These are phyloP conservation scores for Lenzites betulinus DNA, from an alignment of 768 basidiomycete species.

Conservation along the genomic window DNA sequence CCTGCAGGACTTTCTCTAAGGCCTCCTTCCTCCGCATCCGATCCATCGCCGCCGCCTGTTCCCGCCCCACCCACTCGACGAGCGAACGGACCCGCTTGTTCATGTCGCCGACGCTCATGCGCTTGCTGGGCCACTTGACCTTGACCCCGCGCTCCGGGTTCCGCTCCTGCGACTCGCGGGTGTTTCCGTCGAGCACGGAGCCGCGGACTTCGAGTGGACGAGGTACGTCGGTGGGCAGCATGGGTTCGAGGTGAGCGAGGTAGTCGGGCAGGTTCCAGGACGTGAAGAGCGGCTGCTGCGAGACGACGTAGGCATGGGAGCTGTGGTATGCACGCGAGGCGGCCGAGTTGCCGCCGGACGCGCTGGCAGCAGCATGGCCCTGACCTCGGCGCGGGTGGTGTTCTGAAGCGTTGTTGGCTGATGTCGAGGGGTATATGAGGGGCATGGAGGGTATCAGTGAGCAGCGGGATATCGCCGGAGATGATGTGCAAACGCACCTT, in stretches of 20 bases:
- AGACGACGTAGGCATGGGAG: constrained; percentile 77
- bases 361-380: constrained; percentile 37
- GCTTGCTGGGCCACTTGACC: constrained; percentile 91
- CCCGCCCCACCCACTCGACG: constrained; percentile 92
- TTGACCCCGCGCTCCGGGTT: constrained; percentile 78
- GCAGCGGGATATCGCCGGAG: constrained; percentile 24
- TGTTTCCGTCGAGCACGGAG: constrained; percentile 41
- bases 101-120: constrained; percentile 97
- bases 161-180: constrained; percentile 58
- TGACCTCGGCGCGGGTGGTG: constrained; percentile 53
- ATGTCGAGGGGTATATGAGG: constrained; percentile 11
- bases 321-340: constrained; percentile 69
- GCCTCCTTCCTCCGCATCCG: constrained; percentile 69
- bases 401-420: constrained; percentile 42
- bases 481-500: constrained; percentile 30
- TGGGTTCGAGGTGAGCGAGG: constrained; percentile 80
- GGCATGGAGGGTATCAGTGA: constrained; percentile 20
- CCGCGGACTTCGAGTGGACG: constrained; percentile 72
- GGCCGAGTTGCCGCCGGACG: constrained; percentile 28
- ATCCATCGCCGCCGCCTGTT: constrained; percentile 77
- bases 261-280: constrained; percentile 95
- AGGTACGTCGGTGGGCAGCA: constrained; percentile 77
- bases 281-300: constrained; percentile 76
- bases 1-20: constrained; percentile 54
- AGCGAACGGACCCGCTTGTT: constrained; percentile 89